These are phyloP conservation scores for Noccaea caerulescens DNA, from an alignment of 345 rosid species.

Conservation along the genomic window DNA sequence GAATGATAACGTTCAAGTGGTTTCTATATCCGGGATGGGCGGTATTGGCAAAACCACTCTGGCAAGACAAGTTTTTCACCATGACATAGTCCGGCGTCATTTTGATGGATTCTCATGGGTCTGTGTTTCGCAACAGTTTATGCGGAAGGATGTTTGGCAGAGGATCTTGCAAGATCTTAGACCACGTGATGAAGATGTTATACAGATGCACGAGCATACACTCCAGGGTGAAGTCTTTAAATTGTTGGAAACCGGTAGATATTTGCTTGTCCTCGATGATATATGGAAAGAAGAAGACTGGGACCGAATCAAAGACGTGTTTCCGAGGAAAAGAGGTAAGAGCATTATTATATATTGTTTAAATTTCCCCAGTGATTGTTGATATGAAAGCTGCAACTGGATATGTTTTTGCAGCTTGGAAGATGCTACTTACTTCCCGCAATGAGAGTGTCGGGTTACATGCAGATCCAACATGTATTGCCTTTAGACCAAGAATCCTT, in stretches of 20 bases:
- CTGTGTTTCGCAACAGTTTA: conserved; percentile 47
- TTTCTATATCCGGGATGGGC: conserved; percentile 56
- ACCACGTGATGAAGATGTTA: conserved; percentile 27
- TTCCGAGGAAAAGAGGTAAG: conserved; percentile 34
- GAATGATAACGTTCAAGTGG: conserved; percentile 11
- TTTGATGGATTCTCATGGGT: conserved; percentile 50
- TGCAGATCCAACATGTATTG: conserved; percentile 32
- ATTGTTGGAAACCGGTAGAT: conserved; percentile 37
- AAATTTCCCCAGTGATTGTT: background rate
- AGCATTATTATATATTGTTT: background rate
- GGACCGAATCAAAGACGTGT: conserved; percentile 42
- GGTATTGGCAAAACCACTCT: conserved; percentile 62
- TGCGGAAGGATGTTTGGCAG: conserved; percentile 40
- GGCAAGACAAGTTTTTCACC: conserved; percentile 41
- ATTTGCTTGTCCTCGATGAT: conserved; percentile 54
- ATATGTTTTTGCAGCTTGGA: conserved; percentile 35
- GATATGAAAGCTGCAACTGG: background rate
- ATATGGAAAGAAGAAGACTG: conserved; percentile 50
- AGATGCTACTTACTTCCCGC: conserved; percentile 54
- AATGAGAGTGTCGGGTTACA: conserved; percentile 42
- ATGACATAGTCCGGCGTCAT: conserved; percentile 23
- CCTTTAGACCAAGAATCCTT: conserved; percentile 26
- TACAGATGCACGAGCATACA: conserved; percentile 33
- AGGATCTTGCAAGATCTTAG: conserved; percentile 42
- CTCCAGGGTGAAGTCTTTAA: conserved; percentile 29